Conservation (phyloP, 345 rosid species). For the Eucalyptus curtisii region DNA sequence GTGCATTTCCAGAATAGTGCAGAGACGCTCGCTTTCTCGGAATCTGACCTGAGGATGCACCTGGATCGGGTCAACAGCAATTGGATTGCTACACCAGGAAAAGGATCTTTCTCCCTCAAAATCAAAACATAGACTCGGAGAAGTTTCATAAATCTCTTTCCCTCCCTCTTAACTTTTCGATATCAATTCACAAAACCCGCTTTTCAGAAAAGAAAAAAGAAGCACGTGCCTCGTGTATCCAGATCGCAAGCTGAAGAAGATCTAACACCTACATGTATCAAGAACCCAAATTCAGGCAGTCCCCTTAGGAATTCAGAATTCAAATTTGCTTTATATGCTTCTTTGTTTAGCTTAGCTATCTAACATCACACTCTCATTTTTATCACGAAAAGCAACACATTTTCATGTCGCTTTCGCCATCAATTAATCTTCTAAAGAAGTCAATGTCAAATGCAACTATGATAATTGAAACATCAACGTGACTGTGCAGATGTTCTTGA, state of each 20-base stretch:
- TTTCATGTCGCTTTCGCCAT: not conserved
- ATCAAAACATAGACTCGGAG: not conserved
- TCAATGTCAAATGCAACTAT: not conserved
- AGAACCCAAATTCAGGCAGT: not conserved
- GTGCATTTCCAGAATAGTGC: slow-evolving; percentile 5
- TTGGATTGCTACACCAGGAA: slow-evolving; percentile 1
- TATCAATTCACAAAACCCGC: not conserved
- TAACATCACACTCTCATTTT: not conserved
- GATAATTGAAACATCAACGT: not conserved
- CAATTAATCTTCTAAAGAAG: not conserved
- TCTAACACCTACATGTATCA: not conserved
- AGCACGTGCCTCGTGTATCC: not conserved
- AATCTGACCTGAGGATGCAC: slow-evolving; percentile 5
- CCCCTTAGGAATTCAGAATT: not conserved
- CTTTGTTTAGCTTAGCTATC: not conserved
- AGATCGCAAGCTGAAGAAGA: not conserved
- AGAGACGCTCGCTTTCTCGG: slow-evolving; percentile 1
- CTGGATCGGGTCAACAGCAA: slow-evolving; percentile 6
- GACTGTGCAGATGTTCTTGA: not conserved
- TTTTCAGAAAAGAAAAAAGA: not conserved
- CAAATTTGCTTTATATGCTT: not conserved
- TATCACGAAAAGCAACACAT: not conserved
- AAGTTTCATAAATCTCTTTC: not conserved
- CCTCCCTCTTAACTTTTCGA: not conserved
- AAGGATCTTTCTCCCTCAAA: not conserved